Evolutionary conservation across 2,329 filamentous ascomycete genomes (phyloP).

Genomic region (Aspergillus terreus): DNA sequence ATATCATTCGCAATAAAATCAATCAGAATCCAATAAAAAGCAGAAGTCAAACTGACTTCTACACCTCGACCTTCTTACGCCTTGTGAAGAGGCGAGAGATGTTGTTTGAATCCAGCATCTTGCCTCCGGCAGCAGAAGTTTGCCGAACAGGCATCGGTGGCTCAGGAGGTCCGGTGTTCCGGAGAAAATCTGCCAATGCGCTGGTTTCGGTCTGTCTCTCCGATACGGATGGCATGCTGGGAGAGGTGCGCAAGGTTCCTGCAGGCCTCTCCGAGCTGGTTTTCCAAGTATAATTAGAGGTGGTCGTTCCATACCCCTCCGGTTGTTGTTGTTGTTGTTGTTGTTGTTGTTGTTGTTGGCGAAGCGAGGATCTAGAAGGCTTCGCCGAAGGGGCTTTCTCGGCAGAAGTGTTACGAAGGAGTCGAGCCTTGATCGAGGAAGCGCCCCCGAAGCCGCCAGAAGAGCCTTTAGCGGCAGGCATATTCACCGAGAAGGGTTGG

Average conservation of each 20-base stretch:
- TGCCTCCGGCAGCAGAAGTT: conserved; percentile 25
- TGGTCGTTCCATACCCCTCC: conserved; percentile 24
- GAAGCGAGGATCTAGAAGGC: conserved; percentile 30
- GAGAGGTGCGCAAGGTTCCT: conserved; percentile 6
- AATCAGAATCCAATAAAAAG: conserved; percentile 12
- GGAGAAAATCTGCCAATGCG: conserved; percentile 70
- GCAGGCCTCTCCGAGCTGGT: conserved; percentile 34
- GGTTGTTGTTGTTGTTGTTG: conserved; percentile 30
- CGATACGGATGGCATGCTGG: conserved; percentile 19
- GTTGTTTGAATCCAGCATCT: conserved; percentile 8
- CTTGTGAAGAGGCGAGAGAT: conserved; percentile 35
- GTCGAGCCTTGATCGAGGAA: conserved; percentile 32
- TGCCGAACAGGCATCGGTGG: conserved; percentile 13
- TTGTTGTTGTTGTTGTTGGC: conserved; percentile 29
- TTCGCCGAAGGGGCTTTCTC: conserved; percentile 28
- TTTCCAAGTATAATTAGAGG: conserved; percentile 37
- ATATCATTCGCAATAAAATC: conserved; percentile 10
- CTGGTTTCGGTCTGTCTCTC: conserved; percentile 48
- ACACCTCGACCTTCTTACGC: conserved; percentile 27
- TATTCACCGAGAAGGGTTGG: conserved; percentile 26
- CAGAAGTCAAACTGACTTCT: conserved; percentile 5
- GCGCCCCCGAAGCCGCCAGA: conserved; percentile 14
- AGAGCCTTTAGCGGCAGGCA: conserved; percentile 13
- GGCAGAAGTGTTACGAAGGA: conserved; percentile 28
- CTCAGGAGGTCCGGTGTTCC: conserved; percentile 62